These are phyloP conservation scores for Ceratocystis colombiana DNA, from an alignment of 2,329 filamentous ascomycete species.

Conservation along the genomic window DNA sequence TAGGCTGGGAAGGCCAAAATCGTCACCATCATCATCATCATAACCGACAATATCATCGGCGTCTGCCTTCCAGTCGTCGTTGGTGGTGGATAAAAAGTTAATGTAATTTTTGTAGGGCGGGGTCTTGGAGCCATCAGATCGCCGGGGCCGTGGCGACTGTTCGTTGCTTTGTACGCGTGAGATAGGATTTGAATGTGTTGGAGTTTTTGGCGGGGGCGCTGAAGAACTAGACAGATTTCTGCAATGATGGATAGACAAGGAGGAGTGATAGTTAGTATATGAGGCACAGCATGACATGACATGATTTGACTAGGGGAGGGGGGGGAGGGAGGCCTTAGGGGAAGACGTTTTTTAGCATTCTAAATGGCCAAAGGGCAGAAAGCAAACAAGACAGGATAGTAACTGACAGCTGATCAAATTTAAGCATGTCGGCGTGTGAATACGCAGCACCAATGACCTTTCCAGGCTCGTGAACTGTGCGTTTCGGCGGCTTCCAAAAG, in stretches of 20 bases:
- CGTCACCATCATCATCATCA: constrained; percentile 78
- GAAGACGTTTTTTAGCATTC: constrained; percentile 29
- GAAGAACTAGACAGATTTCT: constrained; percentile 52
- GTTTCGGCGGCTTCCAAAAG: constrained; percentile 65
- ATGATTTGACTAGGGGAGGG: neutral
- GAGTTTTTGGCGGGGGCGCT: constrained; percentile 66
- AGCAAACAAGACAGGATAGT: too few species aligned
- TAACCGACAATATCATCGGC: constrained; percentile 70
- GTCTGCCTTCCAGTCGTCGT: constrained; percentile 70
- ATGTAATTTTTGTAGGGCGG: constrained; percentile 66
- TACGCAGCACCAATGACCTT: constrained; percentile 90
- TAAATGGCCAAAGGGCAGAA: neutral
- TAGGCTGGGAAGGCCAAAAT: constrained; percentile 88
- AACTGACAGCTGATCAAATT: constrained; percentile 65
- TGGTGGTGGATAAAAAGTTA: constrained; percentile 69
- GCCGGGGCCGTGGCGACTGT: constrained; percentile 46
- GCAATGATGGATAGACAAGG: constrained; percentile 19
- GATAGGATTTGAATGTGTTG: constrained; percentile 44
- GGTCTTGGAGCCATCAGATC: constrained; percentile 45
- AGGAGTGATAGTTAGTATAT: constrained; percentile 23
- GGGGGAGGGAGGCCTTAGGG: neutral
- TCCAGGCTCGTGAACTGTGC: constrained; percentile 49
- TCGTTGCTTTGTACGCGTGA: constrained; percentile 39
- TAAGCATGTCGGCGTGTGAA: constrained; percentile 90
- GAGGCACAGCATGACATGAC: neutral